These are phyloP conservation scores for Calocera cornea DNA, from an alignment of 768 basidiomycete genomes.

Conservation along the genomic window DNA sequence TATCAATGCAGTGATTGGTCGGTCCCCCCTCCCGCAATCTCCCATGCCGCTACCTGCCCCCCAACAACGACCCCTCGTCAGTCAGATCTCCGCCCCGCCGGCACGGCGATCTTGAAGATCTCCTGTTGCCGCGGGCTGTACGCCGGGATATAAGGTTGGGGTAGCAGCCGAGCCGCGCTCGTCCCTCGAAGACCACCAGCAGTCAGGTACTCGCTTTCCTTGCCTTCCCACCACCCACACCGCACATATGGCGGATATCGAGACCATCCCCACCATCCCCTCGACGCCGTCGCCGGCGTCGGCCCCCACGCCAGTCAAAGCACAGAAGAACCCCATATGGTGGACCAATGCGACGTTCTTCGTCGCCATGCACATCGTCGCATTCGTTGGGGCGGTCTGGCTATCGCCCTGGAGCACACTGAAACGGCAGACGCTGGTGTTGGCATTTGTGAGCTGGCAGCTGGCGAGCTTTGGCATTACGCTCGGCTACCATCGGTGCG, in stretches of 20 bases:
- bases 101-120: not conserved
- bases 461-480: slow-evolving; percentile 64
- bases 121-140: not conserved
- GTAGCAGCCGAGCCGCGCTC: not conserved
- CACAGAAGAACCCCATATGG: slow-evolving; percentile 31
- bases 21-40: not conserved
- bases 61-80: not conserved
- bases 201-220: not conserved
- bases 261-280: not conserved
- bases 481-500: slow-evolving; percentile 53
- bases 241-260: not conserved
- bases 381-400: slow-evolving; percentile 37
- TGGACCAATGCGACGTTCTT: slow-evolving; percentile 52
- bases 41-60: not conserved
- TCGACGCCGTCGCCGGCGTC: not conserved
- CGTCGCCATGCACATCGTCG: slow-evolving; percentile 42
- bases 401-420: slow-evolving; percentile 35
- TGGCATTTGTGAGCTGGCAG: slow-evolving; percentile 54
- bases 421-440: slow-evolving; percentile 33
- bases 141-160: not conserved
- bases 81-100: not conserved
- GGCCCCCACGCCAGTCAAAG: not conserved
- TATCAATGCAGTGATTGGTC: too few species aligned
- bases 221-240: not conserved
- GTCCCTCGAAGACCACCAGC: not conserved